Conservation (phyloP, 345 rosid genomes). For the Eucalyptus sp. region DNA sequence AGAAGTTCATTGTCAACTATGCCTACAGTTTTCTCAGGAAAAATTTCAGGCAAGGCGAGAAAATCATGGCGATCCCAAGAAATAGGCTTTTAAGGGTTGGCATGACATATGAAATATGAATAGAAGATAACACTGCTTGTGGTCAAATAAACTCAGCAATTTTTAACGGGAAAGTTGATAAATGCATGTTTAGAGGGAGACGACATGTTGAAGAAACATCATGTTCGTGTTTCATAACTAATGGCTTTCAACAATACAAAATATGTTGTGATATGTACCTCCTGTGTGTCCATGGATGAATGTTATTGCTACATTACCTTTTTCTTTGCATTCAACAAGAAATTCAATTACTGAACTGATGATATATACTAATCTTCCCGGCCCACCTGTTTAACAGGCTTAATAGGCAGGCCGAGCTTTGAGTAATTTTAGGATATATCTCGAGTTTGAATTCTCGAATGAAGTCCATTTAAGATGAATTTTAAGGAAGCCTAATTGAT, state of each 20-base stretch:
- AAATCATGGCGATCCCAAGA: constrained; percentile 44
- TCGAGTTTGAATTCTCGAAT: background rate
- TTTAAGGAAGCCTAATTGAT: background rate
- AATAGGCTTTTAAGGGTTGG: constrained; percentile 64
- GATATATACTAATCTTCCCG: background rate
- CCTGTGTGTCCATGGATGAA: background rate
- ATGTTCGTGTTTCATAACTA: background rate
- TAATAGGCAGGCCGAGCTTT: background rate
- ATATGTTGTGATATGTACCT: background rate
- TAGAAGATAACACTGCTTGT: background rate
- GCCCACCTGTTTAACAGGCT: background rate
- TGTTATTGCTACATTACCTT: background rate
- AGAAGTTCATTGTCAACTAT: constrained; percentile 55
- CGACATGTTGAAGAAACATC: background rate
- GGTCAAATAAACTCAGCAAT: background rate
- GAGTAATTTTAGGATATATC: background rate
- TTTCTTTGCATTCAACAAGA: background rate
- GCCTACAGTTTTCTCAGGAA: constrained; percentile 47
- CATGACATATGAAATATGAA: constrained; percentile 73
- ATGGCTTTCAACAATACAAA: background rate
- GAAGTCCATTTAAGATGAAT: background rate
- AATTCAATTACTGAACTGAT: background rate
- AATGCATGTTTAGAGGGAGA: background rate
- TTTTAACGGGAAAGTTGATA: background rate
- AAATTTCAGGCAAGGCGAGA: constrained; percentile 53